Conservation (phyloP, 352 stramenopile genomes). For the Phytopythium montanum region DNA sequence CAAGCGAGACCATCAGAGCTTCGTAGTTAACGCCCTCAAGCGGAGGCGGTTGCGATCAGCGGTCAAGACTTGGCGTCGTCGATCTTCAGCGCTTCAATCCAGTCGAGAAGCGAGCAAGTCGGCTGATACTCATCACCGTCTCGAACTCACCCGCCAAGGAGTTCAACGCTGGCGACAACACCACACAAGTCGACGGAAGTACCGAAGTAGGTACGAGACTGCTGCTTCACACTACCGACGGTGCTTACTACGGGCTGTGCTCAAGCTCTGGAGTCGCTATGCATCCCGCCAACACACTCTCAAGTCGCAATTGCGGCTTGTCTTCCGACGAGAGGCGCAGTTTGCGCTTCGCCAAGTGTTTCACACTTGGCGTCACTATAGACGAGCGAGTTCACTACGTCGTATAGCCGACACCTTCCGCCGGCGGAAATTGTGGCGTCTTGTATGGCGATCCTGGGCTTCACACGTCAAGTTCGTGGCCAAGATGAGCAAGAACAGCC, state of each 20-base stretch:
- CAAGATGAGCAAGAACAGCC: conserved; percentile 24
- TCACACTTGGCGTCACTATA: conserved; percentile 8
- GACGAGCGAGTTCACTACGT: conserved; percentile 13
- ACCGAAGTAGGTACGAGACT: conserved; percentile 10
- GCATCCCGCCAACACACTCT: background rate
- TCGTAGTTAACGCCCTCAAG: background rate
- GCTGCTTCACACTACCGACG: background rate
- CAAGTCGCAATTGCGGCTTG: conserved; percentile 7
- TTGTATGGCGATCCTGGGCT: conserved; percentile 20
- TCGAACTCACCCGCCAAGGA: background rate
- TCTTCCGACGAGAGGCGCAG: conserved; percentile 10
- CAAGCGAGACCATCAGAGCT: background rate
- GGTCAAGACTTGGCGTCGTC: background rate
- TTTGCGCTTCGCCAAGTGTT: conserved; percentile 12
- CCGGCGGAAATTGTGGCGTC: conserved; percentile 11
- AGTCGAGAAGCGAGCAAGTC: background rate
- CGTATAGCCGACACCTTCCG: conserved; percentile 13
- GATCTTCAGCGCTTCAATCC: background rate
- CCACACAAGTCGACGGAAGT: background rate
- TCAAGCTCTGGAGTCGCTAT: background rate
- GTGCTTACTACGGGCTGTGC: background rate
- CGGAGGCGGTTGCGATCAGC: background rate
- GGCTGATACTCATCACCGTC: background rate
- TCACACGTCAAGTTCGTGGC: conserved; percentile 11
- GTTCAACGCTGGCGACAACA: background rate